A percentile compares a stretch with the other conserved stretches of the same genome.
phyloP scores from a whole-genome alignment of 202 grass and related monocot genomes.

The Setaria italica region DNA sequence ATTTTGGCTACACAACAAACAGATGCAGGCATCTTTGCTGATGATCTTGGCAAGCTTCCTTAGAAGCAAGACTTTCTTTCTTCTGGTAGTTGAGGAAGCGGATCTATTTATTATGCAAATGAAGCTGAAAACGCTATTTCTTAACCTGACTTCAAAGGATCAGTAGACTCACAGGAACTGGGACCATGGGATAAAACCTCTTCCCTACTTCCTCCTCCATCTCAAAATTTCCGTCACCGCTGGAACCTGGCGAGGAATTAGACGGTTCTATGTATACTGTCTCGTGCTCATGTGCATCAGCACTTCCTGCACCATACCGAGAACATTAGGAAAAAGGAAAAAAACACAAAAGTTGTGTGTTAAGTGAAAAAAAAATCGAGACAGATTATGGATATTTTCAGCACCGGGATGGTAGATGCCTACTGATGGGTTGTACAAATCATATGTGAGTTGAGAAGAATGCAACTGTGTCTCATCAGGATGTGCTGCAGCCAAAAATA shows the following conservation, averaged over 20 bases:
- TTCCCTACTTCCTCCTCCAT: conserved; percentile 92
- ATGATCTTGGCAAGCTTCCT: conserved; percentile 37
- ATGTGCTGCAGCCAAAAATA: conserved; percentile 66
- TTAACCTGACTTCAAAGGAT: conserved; percentile 54
- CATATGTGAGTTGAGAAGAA: conserved; percentile 63
- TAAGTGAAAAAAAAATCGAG: not conserved
- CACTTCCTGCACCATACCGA: conserved; percentile 54
- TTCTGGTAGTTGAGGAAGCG: conserved; percentile 24
- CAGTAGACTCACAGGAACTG: conserved; percentile 80
- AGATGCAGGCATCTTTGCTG: conserved; percentile 2
- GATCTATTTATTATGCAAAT: conserved; percentile 7
- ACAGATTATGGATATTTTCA: conserved; percentile 44
- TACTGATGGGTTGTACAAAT: conserved; percentile 70
- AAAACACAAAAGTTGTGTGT: not conserved
- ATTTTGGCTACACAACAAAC: conserved; percentile 24
- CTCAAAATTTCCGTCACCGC: conserved; percentile 54
- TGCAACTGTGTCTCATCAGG: conserved; percentile 72
- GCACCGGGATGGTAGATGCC: conserved; percentile 81
- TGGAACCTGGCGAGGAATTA: conserved; percentile 69
- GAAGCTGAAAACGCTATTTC: conserved; percentile 37
- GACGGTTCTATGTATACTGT: conserved; percentile 56
- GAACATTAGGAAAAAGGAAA: not conserved
- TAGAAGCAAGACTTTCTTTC: conserved; percentile 36
- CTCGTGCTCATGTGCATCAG: conserved; percentile 53
- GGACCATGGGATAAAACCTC: conserved; percentile 88